Evolutionary conservation across 2,329 filamentous ascomycete genomes (phyloP).

Genomic region (Dothideomycetes sp.): DNA sequence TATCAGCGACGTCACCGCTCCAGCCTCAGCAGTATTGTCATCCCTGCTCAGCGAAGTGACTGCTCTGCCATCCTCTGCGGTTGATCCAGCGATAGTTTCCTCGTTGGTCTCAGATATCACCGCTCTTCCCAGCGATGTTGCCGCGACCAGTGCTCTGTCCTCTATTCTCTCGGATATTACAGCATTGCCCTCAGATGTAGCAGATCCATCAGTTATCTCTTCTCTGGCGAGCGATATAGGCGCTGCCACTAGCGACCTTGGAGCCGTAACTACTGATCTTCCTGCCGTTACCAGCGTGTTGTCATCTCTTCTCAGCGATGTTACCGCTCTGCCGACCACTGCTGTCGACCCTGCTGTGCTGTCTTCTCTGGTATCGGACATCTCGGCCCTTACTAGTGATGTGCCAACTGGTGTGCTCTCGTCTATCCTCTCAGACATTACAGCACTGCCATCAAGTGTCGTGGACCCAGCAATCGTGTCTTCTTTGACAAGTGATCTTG

Average conservation of each 20-base stretch:
- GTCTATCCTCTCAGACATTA: background rate
- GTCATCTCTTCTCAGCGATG: background rate
- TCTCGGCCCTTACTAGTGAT: background rate
- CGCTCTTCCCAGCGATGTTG: background rate
- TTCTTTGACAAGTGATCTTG: background rate
- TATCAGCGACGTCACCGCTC: background rate
- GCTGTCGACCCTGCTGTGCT: too few relatives aligned
- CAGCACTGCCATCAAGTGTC: background rate
- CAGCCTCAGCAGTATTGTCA: background rate
- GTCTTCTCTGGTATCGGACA: background rate
- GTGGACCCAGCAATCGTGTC: too few relatives aligned
- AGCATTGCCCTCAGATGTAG: background rate
- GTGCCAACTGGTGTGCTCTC: background rate
- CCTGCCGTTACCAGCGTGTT: background rate
- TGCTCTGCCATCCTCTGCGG: background rate
- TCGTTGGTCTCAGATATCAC: background rate
- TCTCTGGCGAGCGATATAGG: background rate
- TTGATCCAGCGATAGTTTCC: background rate
- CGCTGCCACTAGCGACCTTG: background rate
- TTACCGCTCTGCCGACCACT: background rate
- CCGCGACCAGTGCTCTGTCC: background rate
- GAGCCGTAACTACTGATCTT: background rate
- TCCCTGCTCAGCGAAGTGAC: background rate
- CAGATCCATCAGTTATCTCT: slow-evolving; percentile 1
- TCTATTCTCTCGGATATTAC: slow-evolving; percentile 1